A percentile compares a stretch with the other conserved stretches of the same genome.
These are phyloP conservation scores for Symbiotaphrina buchneri DNA, from an alignment of 495 filamentous ascomycete species.

Conservation along the genomic window DNA sequence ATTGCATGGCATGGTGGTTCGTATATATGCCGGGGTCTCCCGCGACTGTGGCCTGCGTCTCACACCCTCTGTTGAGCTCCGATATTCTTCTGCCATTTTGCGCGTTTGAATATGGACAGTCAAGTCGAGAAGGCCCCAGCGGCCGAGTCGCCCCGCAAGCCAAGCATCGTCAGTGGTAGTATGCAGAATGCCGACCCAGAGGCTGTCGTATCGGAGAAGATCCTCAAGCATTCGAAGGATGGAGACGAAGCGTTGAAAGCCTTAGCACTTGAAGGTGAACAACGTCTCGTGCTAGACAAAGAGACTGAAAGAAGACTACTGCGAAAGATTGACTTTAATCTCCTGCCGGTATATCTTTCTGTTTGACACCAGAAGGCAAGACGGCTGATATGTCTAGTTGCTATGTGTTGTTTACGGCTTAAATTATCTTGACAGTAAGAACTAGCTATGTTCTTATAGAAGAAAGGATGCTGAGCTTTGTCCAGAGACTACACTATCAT, in stretches of 20 bases:
- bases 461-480: background rate
- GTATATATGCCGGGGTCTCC: too few relatives aligned
- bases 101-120: too few relatives aligned
- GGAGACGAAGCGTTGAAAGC: constrained; percentile 3
- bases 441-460: background rate
- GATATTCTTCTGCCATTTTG: too few relatives aligned
- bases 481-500: constrained; percentile 24
- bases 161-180: too few relatives aligned
- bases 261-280: constrained; percentile 1
- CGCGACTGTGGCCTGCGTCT: too few relatives aligned
- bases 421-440: constrained; percentile 27
- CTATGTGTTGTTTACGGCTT: constrained; percentile 14
- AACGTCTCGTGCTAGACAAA: background rate
- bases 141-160: too few relatives aligned
- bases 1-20: too few relatives aligned
- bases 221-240: constrained; percentile 2
- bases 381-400: constrained; percentile 11
- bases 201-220: background rate
- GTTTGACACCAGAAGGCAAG: constrained; percentile 1
- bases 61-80: too few relatives aligned
- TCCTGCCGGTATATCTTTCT: constrained; percentile 12
- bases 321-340: constrained; percentile 15
- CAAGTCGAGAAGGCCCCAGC: too few relatives aligned
- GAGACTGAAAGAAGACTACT: constrained; percentile 10
- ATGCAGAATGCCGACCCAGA: background rate